phyloP scores from a whole-genome alignment of 1,284 basidiomycete species.

The Pisolithus thermaeus region DNA sequence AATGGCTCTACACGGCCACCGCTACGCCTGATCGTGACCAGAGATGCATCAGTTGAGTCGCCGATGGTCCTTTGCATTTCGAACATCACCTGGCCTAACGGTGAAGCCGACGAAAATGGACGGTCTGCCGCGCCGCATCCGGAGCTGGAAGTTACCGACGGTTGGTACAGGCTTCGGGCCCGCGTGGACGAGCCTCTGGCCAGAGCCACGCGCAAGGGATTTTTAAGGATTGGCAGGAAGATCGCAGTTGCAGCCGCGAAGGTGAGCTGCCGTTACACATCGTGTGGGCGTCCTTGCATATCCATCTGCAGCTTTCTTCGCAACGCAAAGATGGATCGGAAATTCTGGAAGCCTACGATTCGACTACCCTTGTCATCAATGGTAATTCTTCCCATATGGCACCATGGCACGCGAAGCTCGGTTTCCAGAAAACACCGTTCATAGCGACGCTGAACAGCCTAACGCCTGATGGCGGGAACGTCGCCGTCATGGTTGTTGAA shows the following conservation, averaged over 20 bases:
- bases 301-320: slow-evolving; percentile 52
- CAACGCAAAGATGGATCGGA: slow-evolving; percentile 75
- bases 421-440: slow-evolving; percentile 60
- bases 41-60: slow-evolving; percentile 63
- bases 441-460: slow-evolving; percentile 77
- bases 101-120: slow-evolving; percentile 36
- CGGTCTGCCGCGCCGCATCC: slow-evolving; percentile 36
- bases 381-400: slow-evolving; percentile 87
- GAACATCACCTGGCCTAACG: slow-evolving; percentile 51
- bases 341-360: slow-evolving; percentile 76
- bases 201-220: slow-evolving; percentile 62
- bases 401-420: slow-evolving; percentile 84
- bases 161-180: slow-evolving; percentile 89
- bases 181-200: slow-evolving; percentile 69
- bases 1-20: slow-evolving; percentile 76
- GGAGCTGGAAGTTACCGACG: slow-evolving; percentile 86
- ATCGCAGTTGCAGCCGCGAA: slow-evolving; percentile 75
- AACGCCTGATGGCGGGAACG: slow-evolving; percentile 74
- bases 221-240: slow-evolving; percentile 77
- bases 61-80: slow-evolving; percentile 87
- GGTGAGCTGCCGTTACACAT: slow-evolving; percentile 39
- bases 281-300: slow-evolving; percentile 1
- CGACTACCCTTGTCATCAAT: slow-evolving; percentile 58
- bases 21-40: slow-evolving; percentile 71
- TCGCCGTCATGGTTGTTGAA: slow-evolving; percentile 73